Evolutionary conservation across 306 rosid species (phyloP).

Genomic region (Hylodesmum podocarpum): DNA sequence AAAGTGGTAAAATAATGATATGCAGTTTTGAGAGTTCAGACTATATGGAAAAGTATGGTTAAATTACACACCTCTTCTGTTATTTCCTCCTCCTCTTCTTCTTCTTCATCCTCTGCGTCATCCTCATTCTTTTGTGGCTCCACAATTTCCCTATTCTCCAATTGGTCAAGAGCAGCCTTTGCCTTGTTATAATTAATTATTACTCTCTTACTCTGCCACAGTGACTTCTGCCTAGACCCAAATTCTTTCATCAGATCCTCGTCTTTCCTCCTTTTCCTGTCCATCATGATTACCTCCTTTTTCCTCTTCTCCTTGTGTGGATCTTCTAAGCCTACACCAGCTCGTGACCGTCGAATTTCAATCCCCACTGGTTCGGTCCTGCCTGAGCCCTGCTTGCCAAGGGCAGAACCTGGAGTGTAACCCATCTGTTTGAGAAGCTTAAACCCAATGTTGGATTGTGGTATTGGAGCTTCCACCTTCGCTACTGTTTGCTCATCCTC

Average conservation of each 20-base stretch:
- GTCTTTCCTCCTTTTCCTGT: slow-evolving; percentile 53
- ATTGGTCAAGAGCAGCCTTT: slow-evolving; percentile 75
- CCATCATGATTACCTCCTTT: slow-evolving; percentile 44
- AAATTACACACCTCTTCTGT: slow-evolving; percentile 68
- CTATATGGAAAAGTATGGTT: neutral
- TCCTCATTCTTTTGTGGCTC: slow-evolving; percentile 64
- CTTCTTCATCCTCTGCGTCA: slow-evolving; percentile 56
- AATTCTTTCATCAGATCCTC: slow-evolving; percentile 72
- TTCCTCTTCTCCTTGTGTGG: slow-evolving; percentile 75
- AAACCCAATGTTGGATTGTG: slow-evolving; percentile 89
- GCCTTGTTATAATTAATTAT: slow-evolving; percentile 68
- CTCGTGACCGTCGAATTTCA: slow-evolving; percentile 81
- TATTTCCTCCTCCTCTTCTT: slow-evolving; percentile 69
- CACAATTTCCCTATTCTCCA: slow-evolving; percentile 79
- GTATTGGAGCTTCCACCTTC: slow-evolving; percentile 77
- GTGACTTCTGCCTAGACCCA: slow-evolving; percentile 79
- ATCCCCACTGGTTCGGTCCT: slow-evolving; percentile 77
- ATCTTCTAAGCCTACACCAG: slow-evolving; percentile 80
- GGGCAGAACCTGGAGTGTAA: slow-evolving; percentile 75
- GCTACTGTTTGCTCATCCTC: slow-evolving; percentile 87
- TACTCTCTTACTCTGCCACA: slow-evolving; percentile 71
- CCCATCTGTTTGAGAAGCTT: slow-evolving; percentile 91
- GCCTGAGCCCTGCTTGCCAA: slow-evolving; percentile 81
- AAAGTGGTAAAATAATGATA: neutral
- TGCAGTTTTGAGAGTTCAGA: neutral